These are phyloP conservation scores for Isabelozyma gotoi DNA, from an alignment of 805 yeast genomes.

Conservation along the genomic window DNA sequence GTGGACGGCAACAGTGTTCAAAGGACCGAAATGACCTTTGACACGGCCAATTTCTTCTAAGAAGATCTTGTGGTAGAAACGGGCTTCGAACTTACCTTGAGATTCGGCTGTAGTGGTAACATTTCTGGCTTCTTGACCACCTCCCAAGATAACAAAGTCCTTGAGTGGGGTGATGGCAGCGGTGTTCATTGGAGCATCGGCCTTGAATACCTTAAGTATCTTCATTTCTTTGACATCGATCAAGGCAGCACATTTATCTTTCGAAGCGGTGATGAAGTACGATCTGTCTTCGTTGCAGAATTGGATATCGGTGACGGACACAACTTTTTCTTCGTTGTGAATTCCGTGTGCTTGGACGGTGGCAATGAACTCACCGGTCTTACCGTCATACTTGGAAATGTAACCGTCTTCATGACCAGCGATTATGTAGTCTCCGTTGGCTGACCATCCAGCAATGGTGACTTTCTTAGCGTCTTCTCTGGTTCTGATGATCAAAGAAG, in stretches of 20 bases:
- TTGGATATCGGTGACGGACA: constrained; percentile 79
- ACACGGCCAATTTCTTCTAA: constrained; percentile 96
- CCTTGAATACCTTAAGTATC: constrained; percentile 68
- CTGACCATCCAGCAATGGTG: constrained; percentile 86
- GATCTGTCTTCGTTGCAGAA: constrained; percentile 77
- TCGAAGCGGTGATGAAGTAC: constrained; percentile 88
- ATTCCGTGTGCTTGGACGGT: constrained; percentile 70
- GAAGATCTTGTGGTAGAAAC: constrained; percentile 92
- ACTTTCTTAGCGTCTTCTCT: constrained; percentile 59
- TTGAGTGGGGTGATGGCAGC: constrained; percentile 93
- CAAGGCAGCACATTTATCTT: constrained; percentile 82
- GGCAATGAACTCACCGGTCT: constrained; percentile 67
- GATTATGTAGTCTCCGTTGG: constrained; percentile 68
- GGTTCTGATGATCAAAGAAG: constrained; percentile 60
- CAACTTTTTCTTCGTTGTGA: constrained; percentile 44
- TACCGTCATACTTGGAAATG: constrained; percentile 75
- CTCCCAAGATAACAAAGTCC: constrained; percentile 91
- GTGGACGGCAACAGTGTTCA: constrained; percentile 89
- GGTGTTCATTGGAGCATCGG: constrained; percentile 93
- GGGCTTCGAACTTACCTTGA: constrained; percentile 96
- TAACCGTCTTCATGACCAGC: constrained; percentile 89
- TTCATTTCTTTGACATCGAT: constrained; percentile 76
- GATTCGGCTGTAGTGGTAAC: constrained; percentile 94
- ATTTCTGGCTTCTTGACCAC: constrained; percentile 99
- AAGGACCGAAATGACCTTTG: constrained; percentile 98